Evolutionary conservation across 1,284 basidiomycete species (phyloP).

Genomic region (Xerocomus alliaceus): DNA sequence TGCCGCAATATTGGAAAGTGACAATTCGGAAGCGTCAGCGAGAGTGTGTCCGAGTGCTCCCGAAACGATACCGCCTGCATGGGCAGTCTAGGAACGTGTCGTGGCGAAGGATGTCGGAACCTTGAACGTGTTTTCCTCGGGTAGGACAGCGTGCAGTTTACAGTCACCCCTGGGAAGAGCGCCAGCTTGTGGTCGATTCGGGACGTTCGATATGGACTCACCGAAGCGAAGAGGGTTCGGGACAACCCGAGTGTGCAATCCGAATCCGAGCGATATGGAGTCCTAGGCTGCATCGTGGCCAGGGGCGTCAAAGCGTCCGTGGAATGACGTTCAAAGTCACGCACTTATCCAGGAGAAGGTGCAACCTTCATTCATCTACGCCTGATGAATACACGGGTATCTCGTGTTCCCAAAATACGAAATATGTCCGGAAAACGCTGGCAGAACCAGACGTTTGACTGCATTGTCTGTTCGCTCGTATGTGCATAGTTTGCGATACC

Average conservation of each 20-base stretch:
- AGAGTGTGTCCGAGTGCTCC: constrained; percentile 23
- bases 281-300: constrained; percentile 5
- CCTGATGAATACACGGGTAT: constrained; percentile 5
- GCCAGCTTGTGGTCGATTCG: neutral
- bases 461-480: too few relatives aligned
- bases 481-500: too few relatives aligned
- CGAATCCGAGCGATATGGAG: constrained; percentile 25
- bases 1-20: constrained; percentile 22
- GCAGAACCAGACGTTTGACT: neutral
- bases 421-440: neutral
- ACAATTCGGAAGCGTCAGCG: constrained; percentile 18
- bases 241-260: constrained; percentile 11
- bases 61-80: constrained; percentile 17
- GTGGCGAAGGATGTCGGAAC: neutral
- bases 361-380: constrained; percentile 11
- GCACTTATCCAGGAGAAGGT: constrained; percentile 11
- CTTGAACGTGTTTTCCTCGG: neutral
- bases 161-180: neutral
- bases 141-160: neutral
- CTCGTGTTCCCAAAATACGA: constrained; percentile 2
- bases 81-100: constrained; percentile 10
- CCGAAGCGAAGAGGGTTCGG: constrained; percentile 3
- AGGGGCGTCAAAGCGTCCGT: constrained; percentile 15
- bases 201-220: too few relatives aligned
- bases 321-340: constrained; percentile 22